phyloP scores from a whole-genome alignment of 2,329 filamentous ascomycete genomes.

The Cylindrodendrum hubeiense region DNA sequence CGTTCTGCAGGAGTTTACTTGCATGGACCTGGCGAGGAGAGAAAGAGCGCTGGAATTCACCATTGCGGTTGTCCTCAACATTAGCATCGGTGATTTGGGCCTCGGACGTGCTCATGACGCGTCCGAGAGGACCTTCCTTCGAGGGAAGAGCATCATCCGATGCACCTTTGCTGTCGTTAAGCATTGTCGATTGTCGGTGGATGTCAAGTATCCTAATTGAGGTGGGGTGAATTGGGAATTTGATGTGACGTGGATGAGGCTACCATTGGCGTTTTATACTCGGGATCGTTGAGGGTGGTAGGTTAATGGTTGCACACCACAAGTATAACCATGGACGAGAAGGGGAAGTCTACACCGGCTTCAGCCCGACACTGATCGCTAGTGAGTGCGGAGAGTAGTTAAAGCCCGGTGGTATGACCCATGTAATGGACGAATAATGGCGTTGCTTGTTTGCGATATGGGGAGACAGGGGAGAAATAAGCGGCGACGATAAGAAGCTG shows the following conservation, averaged over 20 bases:
- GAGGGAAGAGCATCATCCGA: background rate
- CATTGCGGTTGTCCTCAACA: constrained; percentile 25
- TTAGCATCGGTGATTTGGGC: constrained; percentile 16
- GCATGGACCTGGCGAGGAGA: constrained; percentile 36
- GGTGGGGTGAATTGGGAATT: background rate
- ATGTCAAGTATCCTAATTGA: background rate
- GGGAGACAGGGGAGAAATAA: background rate
- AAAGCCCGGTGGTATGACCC: background rate
- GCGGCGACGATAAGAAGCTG: background rate
- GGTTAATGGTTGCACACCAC: background rate
- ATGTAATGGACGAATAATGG: background rate
- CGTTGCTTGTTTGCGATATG: background rate
- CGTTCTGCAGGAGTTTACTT: constrained; percentile 19
- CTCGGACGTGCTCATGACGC: constrained; percentile 14
- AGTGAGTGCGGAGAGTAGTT: background rate
- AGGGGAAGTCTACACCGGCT: background rate
- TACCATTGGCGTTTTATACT: background rate
- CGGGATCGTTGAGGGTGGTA: background rate
- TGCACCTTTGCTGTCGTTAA: background rate
- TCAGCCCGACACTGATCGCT: background rate
- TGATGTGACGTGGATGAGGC: background rate
- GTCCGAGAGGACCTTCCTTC: constrained; percentile 20
- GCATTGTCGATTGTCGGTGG: background rate
- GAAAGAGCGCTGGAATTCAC: constrained; percentile 38
- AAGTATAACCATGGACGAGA: background rate